phyloP scores from a whole-genome alignment of 2,329 filamentous ascomycete species.

The Aspergillus phoenicis region DNA sequence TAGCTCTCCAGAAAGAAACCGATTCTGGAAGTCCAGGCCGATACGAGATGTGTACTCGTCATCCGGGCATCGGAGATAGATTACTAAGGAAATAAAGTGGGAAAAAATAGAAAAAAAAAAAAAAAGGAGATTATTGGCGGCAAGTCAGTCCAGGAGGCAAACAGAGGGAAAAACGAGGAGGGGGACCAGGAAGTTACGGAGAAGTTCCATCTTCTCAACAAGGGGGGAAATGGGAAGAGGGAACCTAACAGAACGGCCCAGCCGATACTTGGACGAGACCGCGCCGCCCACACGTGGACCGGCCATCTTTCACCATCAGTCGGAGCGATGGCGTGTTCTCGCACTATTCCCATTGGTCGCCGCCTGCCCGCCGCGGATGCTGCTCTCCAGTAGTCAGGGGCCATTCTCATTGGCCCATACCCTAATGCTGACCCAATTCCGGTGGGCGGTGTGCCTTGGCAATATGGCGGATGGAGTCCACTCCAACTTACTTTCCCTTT shows the following conservation, averaged over 20 bases:
- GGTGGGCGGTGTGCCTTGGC: conserved; percentile 15
- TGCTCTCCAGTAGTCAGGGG: not conserved
- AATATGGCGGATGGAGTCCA: conserved; percentile 13
- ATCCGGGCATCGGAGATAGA: not conserved
- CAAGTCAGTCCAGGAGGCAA: not conserved
- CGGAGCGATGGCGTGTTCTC: conserved; percentile 38
- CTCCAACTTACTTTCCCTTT: not conserved
- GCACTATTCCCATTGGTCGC: conserved; percentile 27
- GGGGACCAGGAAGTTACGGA: no score
- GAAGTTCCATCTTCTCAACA: not conserved
- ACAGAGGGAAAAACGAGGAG: not conserved
- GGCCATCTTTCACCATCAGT: conserved; percentile 34
- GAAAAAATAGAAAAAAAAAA: no score
- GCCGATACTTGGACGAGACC: not conserved
- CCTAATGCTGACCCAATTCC: not conserved
- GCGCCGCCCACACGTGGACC: conserved; percentile 21
- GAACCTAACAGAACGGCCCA: not conserved
- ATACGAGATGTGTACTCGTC: not conserved
- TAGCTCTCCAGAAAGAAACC: not conserved
- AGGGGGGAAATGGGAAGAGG: not conserved
- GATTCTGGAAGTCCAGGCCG: conserved; percentile 1
- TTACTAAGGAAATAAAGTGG: not conserved
- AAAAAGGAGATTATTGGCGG: no score
- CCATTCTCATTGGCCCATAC: conserved; percentile 13
- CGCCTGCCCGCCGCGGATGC: conserved; percentile 2